Conservation (phyloP, 805 yeast genomes). For the Cyberlindnera maritima region DNA sequence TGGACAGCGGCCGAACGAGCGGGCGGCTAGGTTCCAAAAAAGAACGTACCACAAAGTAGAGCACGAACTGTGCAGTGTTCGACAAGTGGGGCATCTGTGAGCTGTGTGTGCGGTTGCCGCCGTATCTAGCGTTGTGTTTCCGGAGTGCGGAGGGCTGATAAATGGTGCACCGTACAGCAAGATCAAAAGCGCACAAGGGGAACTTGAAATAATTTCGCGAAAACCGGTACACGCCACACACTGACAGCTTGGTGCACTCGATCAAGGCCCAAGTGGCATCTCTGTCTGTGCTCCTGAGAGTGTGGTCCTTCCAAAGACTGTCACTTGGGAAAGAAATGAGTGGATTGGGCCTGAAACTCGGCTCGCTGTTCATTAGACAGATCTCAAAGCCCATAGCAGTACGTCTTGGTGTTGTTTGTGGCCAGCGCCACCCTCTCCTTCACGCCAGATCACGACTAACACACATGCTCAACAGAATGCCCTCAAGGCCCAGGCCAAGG, state of each 20-base stretch:
- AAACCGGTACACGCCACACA: background rate
- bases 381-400: constrained; percentile 75
- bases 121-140: background rate
- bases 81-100: constrained; percentile 14
- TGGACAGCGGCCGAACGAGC: too few relatives aligned
- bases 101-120: background rate
- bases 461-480: constrained; percentile 37
- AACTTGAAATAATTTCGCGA: background rate
- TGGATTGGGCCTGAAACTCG: constrained; percentile 69
- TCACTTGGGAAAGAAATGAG: constrained; percentile 47
- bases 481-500: constrained; percentile 71
- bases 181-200: too few relatives aligned
- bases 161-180: too few relatives aligned
- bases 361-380: constrained; percentile 69
- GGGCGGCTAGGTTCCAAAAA: background rate
- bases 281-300: background rate
- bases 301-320: background rate
- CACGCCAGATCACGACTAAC: background rate
- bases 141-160: background rate
- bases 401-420: background rate
- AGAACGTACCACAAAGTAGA: constrained; percentile 14
- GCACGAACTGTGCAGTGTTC: constrained; percentile 18
- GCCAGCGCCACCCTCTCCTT: background rate
- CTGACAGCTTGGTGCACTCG: too few relatives aligned
- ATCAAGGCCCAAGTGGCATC: too few relatives aligned